Evolutionary conservation across 805 yeast genomes (phyloP).

Genomic region (Myxozyma vanderwaltii): DNA sequence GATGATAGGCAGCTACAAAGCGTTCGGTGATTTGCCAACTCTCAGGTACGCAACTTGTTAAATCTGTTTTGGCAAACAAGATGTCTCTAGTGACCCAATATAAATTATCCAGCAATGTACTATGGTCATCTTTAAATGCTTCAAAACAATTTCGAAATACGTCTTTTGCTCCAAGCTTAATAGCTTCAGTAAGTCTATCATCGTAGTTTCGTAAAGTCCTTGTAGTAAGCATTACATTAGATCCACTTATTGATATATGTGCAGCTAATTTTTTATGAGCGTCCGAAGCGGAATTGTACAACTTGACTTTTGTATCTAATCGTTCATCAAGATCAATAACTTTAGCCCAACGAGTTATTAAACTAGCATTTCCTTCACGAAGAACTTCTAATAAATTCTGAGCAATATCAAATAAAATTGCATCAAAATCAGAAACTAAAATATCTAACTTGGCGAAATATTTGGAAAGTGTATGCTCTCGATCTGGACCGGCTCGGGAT

Average conservation of each 20-base stretch:
- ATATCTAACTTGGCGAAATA: slow-evolving; percentile 54
- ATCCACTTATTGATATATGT: slow-evolving; percentile 21
- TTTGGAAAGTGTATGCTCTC: slow-evolving; percentile 56
- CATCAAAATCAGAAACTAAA: slow-evolving; percentile 60
- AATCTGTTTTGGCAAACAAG: slow-evolving; percentile 60
- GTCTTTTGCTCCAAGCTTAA: slow-evolving; percentile 53
- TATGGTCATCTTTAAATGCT: slow-evolving; percentile 52
- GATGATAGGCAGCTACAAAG: slow-evolving; percentile 67
- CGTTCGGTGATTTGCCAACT: slow-evolving; percentile 72
- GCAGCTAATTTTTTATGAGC: slow-evolving; percentile 16
- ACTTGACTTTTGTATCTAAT: slow-evolving; percentile 63
- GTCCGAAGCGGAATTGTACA: slow-evolving; percentile 17
- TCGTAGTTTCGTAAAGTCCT: slow-evolving; percentile 26
- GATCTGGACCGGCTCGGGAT: slow-evolving; percentile 54
- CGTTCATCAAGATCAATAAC: slow-evolving; percentile 78
- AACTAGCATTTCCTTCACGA: slow-evolving; percentile 64
- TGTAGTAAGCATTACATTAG: slow-evolving; percentile 1
- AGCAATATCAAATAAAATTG: slow-evolving; percentile 64
- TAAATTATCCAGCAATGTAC: slow-evolving; percentile 66
- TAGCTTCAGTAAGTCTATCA: slow-evolving; percentile 25
- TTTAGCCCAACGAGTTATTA: slow-evolving; percentile 72
- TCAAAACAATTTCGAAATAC: slow-evolving; percentile 68
- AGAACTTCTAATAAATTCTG: slow-evolving; percentile 71
- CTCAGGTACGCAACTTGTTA: slow-evolving; percentile 63
- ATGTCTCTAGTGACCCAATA: slow-evolving; percentile 86